Percentiles rank a stretch among this genome's conserved stretches.
These are phyloP conservation scores for Hygrophorus pudorinus DNA, from an alignment of 768 basidiomycete species.

Conservation along the genomic window DNA sequence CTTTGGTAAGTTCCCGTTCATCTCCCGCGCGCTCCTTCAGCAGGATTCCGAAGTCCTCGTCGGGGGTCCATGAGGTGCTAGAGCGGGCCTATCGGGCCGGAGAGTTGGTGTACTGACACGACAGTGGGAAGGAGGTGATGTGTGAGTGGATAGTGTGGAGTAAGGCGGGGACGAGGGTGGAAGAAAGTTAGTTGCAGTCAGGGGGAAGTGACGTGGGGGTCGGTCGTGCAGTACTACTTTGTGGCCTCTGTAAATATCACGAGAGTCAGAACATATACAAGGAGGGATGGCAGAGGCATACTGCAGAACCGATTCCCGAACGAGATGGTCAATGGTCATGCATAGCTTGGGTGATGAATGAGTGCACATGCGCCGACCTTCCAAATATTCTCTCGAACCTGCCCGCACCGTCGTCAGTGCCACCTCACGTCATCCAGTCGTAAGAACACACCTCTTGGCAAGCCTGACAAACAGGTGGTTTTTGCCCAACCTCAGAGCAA, in stretches of 20 bases:
- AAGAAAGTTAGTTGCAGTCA: conserved; percentile 36
- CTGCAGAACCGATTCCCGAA: conserved; percentile 67
- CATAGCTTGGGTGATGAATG: conserved; percentile 93
- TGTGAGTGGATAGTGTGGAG: conserved; percentile 53
- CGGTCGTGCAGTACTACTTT: conserved; percentile 83
- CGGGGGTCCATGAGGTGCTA: conserved; percentile 98
- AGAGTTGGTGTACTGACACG: no score
- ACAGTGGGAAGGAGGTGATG: conserved; percentile 18
- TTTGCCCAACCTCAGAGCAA: conserved; percentile 79
- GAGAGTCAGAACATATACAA: no score
- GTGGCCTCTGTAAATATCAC: conserved; percentile 43
- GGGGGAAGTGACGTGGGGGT: conserved; percentile 74
- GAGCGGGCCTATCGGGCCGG: conserved; percentile 68
- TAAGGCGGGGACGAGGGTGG: no score
- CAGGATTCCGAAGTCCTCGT: conserved; percentile 91
- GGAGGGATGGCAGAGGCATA: conserved; percentile 29
- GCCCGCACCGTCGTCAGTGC: no score
- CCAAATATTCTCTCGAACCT: no score
- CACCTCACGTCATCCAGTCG: no score
- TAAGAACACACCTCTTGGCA: no score
- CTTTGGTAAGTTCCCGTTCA: conserved; percentile 45
- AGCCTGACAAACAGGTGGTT: no score
- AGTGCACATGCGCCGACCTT: conserved; percentile 69
- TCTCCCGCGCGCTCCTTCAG: conserved; percentile 49
- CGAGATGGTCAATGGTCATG: conserved; percentile 54